Evolutionary conservation across 2,329 filamentous ascomycete species (phyloP), one percentile per base, ranked within the genome.

Genomic region (Tolypocladium nubicola): DNA sequence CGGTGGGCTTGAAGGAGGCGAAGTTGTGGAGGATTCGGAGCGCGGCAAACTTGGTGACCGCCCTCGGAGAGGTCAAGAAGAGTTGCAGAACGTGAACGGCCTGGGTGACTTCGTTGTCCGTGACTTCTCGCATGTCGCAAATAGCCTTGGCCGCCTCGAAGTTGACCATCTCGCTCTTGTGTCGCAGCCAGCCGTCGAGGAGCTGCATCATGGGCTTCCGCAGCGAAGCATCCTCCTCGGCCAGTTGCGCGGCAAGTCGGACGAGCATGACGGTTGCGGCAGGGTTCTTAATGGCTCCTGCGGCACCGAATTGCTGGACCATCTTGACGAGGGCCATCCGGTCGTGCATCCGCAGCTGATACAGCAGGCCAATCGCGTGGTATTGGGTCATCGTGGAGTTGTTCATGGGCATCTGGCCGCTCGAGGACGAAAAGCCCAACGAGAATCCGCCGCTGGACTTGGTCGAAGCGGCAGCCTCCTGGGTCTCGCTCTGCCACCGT

Each of bases 151-250:
- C 94, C 56, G 94, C 94, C 76, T 99, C 94, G 65, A 99, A 97
- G 78, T 97, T 97, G 75, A 99, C 92, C 90, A 96, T 96, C 73
- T 97, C 94, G 74, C 91, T 96, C 86, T 99, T 97, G 75, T 97
- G 93, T 71, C 92, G 85, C 73, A 99, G 77, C 93, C 93, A 97
- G 68, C 91, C 89, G 71, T 97, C 93, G 66, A 99, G 83, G 64
- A 99, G 84, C 75, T 92, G 87, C 84, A 96, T 94, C 94, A 99
- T 99, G 59, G 92, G 91, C 77, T 89, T 95, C 65, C 93, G 81
- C 68, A 97, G 80, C 63, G 90, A 87, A 43, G 85, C 82, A 67
- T 99, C 94, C 69, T 99, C 94, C 71, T 96, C 91, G 38, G 93
- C 93, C 61, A 99, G 79, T 78, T 96, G 94, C 47, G 93, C 90